These are phyloP conservation scores for Rhodosporidiobolus sp. DNA, from an alignment of 768 basidiomycete species.

Conservation along the genomic window DNA sequence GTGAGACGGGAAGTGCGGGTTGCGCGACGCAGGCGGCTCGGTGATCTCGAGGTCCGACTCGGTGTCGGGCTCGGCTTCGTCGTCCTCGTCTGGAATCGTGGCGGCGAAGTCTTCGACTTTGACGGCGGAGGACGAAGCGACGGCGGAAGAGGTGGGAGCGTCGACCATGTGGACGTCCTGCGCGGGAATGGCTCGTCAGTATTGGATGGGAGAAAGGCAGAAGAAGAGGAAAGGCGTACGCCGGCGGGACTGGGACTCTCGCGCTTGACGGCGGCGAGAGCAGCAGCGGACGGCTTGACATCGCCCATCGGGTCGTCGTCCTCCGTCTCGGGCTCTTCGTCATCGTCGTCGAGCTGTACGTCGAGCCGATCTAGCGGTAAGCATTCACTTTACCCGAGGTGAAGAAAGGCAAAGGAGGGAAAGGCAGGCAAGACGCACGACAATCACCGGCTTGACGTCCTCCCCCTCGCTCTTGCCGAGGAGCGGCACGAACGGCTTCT, in stretches of 20 bases:
- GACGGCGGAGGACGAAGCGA: too few species aligned
- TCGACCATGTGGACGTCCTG: not conserved
- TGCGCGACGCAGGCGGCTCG: not conserved
- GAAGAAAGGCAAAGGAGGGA: too few species aligned
- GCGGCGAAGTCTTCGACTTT: not conserved
- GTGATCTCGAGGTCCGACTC: slow-evolving; percentile 5
- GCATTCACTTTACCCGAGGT: not conserved
- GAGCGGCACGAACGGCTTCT: not conserved
- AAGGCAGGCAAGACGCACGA: too few species aligned
- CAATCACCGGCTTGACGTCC: slow-evolving; percentile 1
- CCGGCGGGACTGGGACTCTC: not conserved
- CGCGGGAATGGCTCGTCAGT: too few species aligned
- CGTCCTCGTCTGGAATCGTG: not conserved
- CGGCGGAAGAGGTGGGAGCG: too few species aligned
- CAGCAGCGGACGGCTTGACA: not conserved
- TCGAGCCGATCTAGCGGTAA: not conserved
- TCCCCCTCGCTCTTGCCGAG: not conserved
- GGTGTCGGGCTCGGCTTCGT: slow-evolving; percentile 25
- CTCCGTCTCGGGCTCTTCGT: not conserved
- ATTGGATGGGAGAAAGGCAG: too few species aligned
- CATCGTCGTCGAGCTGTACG: not conserved
- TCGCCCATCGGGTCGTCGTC: too few species aligned
- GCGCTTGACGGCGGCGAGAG: too few species aligned
- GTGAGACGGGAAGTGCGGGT: slow-evolving; percentile 1
- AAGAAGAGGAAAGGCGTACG: too few species aligned